Evolutionary conservation across 1,284 basidiomycete genomes (phyloP).

Genomic region (Exsudoporus floridanus): DNA sequence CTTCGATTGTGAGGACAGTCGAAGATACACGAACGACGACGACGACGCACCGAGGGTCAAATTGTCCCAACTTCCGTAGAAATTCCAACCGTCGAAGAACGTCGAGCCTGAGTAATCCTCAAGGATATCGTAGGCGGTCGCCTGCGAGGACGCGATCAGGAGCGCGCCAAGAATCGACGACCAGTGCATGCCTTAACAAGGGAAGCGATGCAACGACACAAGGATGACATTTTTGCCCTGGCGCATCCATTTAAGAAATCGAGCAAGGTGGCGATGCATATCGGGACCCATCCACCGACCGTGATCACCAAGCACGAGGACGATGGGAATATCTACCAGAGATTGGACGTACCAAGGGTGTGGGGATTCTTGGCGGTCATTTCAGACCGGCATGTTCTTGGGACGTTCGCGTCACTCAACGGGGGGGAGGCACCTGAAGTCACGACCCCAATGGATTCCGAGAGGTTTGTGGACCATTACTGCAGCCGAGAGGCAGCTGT

Average conservation of each 20-base stretch:
- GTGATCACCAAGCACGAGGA: neutral
- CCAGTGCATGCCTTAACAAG: slow-evolving; percentile 8
- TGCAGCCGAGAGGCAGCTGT: neutral
- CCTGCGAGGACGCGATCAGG: slow-evolving; percentile 2
- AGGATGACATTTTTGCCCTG: neutral
- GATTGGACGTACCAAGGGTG: neutral
- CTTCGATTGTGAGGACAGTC: slow-evolving; percentile 33
- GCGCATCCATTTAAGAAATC: slow-evolving; percentile 13
- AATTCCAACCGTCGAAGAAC: slow-evolving; percentile 57
- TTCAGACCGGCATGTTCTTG: neutral
- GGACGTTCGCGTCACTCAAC: neutral
- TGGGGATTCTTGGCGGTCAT: neutral
- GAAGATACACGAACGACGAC: slow-evolving; percentile 2
- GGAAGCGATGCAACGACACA: neutral
- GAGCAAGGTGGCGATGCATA: slow-evolving; percentile 2
- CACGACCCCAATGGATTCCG: neutral
- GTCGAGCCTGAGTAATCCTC: slow-evolving; percentile 41
- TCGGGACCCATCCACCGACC: neutral
- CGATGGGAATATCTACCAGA: neutral
- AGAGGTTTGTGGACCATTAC: neutral
- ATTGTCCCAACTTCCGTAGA: slow-evolving; percentile 55
- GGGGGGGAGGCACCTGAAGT: too few relatives aligned
- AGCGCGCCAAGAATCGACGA: slow-evolving; percentile 3
- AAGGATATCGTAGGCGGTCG: slow-evolving; percentile 33
- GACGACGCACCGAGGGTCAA: slow-evolving; percentile 44